These are phyloP conservation scores for Globisporangium perplexum DNA, from an alignment of 352 stramenopile genomes.

Conservation along the genomic window DNA sequence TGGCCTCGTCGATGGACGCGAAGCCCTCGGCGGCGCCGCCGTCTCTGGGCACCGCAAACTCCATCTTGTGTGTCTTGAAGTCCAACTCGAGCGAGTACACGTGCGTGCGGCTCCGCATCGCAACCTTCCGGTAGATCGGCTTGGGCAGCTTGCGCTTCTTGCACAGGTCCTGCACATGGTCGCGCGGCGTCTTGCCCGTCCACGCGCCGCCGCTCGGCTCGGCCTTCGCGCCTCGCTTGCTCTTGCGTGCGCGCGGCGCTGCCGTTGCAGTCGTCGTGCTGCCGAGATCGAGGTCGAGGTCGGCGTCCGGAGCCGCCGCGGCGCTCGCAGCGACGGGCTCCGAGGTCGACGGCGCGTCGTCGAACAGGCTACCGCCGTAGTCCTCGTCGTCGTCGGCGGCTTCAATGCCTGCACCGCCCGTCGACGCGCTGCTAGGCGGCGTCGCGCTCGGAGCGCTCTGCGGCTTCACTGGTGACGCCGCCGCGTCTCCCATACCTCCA, in stretches of 20 bases:
- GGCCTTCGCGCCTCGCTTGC: conserved; percentile 27
- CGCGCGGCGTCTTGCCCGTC: conserved; percentile 82
- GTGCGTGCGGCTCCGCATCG: conserved; percentile 19
- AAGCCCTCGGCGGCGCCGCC: conserved; percentile 38
- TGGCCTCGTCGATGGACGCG: conserved; percentile 60
- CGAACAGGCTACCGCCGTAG: conserved; percentile 8
- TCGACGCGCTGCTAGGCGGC: background rate
- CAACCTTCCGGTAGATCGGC: conserved; percentile 66
- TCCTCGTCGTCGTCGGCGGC: conserved; percentile 1
- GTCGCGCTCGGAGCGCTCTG: too few species aligned
- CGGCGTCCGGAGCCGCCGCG: background rate
- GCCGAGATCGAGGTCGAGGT: background rate
- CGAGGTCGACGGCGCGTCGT: background rate
- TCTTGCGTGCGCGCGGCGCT: background rate
- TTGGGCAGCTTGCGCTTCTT: conserved; percentile 78
- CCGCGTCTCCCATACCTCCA: too few species aligned
- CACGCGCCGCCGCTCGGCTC: conserved; percentile 32
- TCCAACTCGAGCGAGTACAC: conserved; percentile 53
- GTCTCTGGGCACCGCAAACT: conserved; percentile 34
- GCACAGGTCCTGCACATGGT: conserved; percentile 87
- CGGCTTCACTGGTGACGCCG: too few species aligned
- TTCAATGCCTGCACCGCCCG: background rate
- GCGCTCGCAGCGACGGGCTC: background rate
- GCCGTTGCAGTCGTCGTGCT: background rate
- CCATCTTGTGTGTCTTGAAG: conserved; percentile 33